Evolutionary conservation across 805 yeast genomes (phyloP), one percentile per base, ranked within the genome.

Genomic region (Wickerhamiella domercqiae): DNA sequence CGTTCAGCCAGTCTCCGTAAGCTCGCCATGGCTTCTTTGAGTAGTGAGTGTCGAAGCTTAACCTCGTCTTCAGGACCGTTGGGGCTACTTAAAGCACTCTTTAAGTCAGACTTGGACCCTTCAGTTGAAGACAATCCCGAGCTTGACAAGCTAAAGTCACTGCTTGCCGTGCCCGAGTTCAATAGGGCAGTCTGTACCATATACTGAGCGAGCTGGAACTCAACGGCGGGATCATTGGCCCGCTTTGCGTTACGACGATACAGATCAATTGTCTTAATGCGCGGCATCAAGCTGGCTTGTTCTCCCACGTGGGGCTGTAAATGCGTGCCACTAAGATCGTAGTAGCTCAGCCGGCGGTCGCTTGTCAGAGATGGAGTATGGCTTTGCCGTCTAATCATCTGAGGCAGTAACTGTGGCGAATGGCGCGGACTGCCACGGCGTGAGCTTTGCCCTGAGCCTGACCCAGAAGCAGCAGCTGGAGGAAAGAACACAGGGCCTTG

Each of bases 121-220:
- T 7, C 31, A 7, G 7, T 14, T 11, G 31, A 29, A 15, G 15
- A 13, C 21, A 16, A 5, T 30, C 21, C 7, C n/a, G 33, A 18
- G n/a, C 13, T n/a, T 5, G 30, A 28, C 30, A 13, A 13, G 7
- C 16, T 28, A 7, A 17, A 9, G 26, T 22, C 26, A n/a, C 15
- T 14, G 31, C 17, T 7, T n/a, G 7, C 31, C 7, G 7, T 9
- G 7, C 7, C 17, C 7, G 17, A 28, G 17, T 17, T 18, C 3
- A 3, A 57, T 48, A 86, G 64, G 1, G 93, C 94, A 1, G 93
- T 79, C 55, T 81, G 87, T 36, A 83, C 61, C 75, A 81, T 76
- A 55, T 79, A 82, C 58, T 83, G 90, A 1, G 96, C 95, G 54
- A 81, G 84, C 51, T 83, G 83, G 56, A 83, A 82, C 48, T 84